Conservation (phyloP, 306 rosid genomes). For the Trichosanthes truncata region DNA sequence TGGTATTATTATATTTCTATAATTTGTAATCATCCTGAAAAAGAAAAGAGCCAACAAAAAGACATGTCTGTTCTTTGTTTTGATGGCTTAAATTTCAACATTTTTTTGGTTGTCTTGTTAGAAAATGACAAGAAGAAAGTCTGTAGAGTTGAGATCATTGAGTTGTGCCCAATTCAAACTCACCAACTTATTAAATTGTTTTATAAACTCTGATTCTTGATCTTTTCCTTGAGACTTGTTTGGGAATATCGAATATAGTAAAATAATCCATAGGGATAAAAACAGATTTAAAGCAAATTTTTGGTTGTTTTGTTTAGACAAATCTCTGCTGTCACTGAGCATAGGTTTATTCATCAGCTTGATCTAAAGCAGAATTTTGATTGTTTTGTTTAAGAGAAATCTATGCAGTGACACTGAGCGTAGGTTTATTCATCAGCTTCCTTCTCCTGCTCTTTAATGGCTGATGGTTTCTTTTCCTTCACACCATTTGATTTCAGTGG, state of each 20-base stretch:
- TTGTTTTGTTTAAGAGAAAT: not conserved
- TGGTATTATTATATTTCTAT: not conserved
- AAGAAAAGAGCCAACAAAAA: not conserved
- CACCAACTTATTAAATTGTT: not conserved
- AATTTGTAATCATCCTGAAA: not conserved
- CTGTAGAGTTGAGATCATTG: not conserved
- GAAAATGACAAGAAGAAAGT: constrained; percentile 18
- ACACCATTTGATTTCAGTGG: constrained; percentile 29
- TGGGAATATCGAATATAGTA: not conserved
- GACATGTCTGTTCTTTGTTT: not conserved
- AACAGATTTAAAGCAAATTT: not conserved
- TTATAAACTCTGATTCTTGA: not conserved
- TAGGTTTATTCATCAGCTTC: not conserved
- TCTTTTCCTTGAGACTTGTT: not conserved
- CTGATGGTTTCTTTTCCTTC: constrained; percentile 19
- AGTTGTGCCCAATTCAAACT: not conserved
- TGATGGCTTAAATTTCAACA: constrained; percentile 2
- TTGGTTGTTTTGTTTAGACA: not conserved
- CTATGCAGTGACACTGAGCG: not conserved
- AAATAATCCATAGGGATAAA: not conserved
- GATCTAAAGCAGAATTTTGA: not conserved
- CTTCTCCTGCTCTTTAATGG: constrained; percentile 18
- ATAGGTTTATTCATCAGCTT: not conserved
- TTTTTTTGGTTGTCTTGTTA: not conserved
- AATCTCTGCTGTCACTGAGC: not conserved